Evolutionary conservation across 176 grass and related monocot species (phyloP).

Genomic region (Saccharum spontaneum): DNA sequence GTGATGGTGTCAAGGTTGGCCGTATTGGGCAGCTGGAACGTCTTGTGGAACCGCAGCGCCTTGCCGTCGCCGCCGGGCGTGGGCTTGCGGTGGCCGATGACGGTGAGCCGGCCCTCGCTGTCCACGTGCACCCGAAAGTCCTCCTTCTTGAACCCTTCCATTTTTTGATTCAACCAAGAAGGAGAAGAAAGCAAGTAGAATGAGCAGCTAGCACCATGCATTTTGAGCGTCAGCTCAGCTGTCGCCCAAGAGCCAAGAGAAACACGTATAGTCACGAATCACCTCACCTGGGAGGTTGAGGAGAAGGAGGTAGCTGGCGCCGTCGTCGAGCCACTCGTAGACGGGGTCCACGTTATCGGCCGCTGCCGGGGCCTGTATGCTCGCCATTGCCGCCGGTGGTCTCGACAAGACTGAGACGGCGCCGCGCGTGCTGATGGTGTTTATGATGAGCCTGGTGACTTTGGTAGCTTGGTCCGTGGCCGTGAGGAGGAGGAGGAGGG

Average conservation of each 20-base stretch:
- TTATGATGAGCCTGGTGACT: neutral
- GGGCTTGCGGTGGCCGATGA: constrained; percentile 31
- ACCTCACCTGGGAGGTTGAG: constrained; percentile 50
- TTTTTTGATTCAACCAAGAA: neutral
- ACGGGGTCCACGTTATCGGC: constrained; percentile 25
- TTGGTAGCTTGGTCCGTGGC: neutral
- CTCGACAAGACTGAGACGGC: neutral
- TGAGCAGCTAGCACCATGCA: no score
- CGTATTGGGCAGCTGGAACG: constrained; percentile 48
- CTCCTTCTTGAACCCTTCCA: constrained; percentile 56
- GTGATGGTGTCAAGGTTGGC: constrained; percentile 48
- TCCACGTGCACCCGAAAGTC: constrained; percentile 54
- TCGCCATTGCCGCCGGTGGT: constrained; percentile 24
- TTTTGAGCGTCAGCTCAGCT: neutral
- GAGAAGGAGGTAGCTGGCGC: constrained; percentile 37
- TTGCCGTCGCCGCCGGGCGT: neutral
- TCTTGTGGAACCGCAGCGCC: constrained; percentile 19
- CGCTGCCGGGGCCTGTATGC: neutral
- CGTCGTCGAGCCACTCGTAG: constrained; percentile 40
- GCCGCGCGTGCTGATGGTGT: neutral
- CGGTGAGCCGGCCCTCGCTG: constrained; percentile 36
- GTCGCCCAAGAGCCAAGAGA: no score
- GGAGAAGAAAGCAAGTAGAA: neutral
- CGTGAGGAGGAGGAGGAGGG: neutral
- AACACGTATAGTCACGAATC: no score